These are phyloP conservation scores for Neostapfia colusana DNA, from an alignment of 176 grass and related monocot species.

Conservation along the genomic window DNA sequence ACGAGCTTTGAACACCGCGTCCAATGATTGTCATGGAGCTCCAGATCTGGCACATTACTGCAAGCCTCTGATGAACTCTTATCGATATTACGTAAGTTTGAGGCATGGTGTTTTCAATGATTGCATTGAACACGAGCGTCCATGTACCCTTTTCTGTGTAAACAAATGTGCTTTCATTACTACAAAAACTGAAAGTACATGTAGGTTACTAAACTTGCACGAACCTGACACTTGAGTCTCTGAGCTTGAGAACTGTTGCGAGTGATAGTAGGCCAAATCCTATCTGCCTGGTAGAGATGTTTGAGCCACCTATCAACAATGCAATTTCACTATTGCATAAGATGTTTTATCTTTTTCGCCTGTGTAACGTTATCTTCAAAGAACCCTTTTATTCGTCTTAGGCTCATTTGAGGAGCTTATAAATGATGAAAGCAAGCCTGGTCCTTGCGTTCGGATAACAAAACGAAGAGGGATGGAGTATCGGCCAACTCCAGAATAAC, in stretches of 20 bases:
- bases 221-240: background rate
- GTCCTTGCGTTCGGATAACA: slow-evolving; percentile 89
- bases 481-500: slow-evolving; percentile 73
- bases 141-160: slow-evolving; percentile 5
- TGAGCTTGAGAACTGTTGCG: slow-evolving; percentile 3
- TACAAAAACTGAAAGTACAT: slow-evolving; percentile 28
- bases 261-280: background rate
- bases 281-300: slow-evolving; percentile 3
- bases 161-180: slow-evolving; percentile 22
- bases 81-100: slow-evolving; percentile 17
- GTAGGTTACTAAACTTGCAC: background rate
- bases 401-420: slow-evolving; percentile 88
- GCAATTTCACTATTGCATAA: no score
- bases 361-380: slow-evolving; percentile 22
- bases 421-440: slow-evolving; percentile 89
- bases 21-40: no score
- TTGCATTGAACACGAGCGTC: background rate
- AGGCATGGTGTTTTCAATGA: slow-evolving; percentile 17
- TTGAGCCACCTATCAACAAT: background rate
- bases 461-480: slow-evolving; percentile 88
- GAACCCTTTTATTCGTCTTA: slow-evolving; percentile 33
- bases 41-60: background rate
- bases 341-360: slow-evolving; percentile 19
- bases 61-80: slow-evolving; percentile 27
- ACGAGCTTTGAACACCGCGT: no score